Base-by-base conservation (phyloP, 164 flowering plant species). In the Cinnamomum chago region DNA sequence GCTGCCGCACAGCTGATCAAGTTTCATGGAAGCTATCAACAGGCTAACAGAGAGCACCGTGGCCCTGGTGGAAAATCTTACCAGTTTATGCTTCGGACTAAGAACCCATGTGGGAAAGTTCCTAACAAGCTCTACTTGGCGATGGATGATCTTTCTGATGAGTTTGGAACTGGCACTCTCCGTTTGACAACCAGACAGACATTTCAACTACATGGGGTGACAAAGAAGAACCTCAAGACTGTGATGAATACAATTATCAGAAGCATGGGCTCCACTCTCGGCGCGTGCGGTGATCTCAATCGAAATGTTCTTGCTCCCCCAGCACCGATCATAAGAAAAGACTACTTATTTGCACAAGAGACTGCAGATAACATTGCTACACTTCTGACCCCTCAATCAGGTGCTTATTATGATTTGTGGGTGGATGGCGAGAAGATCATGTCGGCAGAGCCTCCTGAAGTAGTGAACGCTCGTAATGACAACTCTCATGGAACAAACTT, bases 231-330 rank as follows among this genome's bases (percentile, higher is more conserved):
- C 75, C 92, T 96, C 27, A 96, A 96, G 84, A 91, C 97, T 10
- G 99, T 94, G 17, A 94, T 94, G 97, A 88, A 93, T 75, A 83
- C 91, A 55, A 91, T 96, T 58, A 94, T 96, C 70, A 83, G 55
- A 74, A 87, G 72, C 78, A 96, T 94, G 99, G 97, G 97, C 15
- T 94, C 97, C 30, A 96, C 97, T 67, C 95, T 96, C 82, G 99
- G 99, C 79, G 99, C 99, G 13, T 95, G 99, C 76, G 99, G 99
- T 65, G 99, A 96, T 83, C 89, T 96, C 50, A 96, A 96, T 79
- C 86, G 99, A 79, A 96, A 96, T 79, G 99, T 96, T 75, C 94
- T 96, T 83, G 99, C 98, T 79, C 99, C 99, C 69, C 92, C 99
- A 75, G 99, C 99, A n/a, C 98, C 98, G 58, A 72, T 87, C 80